A percentile compares a stretch with the other conserved stretches of the same genome.
These are phyloP conservation scores for Citrullus amarus DNA, from an alignment of 306 rosid genomes.

Conservation along the genomic window DNA sequence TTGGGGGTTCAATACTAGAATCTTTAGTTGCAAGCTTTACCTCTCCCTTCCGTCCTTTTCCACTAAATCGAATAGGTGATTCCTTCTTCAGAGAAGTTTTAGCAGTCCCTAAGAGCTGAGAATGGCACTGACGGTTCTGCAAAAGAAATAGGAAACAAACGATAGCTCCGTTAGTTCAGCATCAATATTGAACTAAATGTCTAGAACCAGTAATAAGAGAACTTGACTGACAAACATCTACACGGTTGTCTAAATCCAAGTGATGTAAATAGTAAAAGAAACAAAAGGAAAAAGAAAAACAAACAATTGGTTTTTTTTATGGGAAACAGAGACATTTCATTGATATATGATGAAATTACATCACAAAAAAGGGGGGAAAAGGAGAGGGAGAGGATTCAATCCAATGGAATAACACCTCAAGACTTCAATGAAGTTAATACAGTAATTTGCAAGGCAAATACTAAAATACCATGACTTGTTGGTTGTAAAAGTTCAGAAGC, in stretches of 20 bases:
- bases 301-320: not conserved
- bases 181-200: not conserved
- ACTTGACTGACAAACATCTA: not conserved
- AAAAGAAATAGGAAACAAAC: constrained; percentile 1
- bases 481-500: not conserved
- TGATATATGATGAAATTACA: not conserved
- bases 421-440: not conserved
- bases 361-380: no score
- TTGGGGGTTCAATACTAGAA: constrained; percentile 27
- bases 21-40: constrained; percentile 32
- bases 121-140: constrained; percentile 83
- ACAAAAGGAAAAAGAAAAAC: no score
- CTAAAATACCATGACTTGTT: not conserved
- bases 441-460: not conserved
- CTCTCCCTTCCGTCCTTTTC: constrained; percentile 60
- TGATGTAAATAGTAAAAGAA: not conserved
- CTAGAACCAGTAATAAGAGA: not conserved
- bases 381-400: not conserved
- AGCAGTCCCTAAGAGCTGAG: constrained; percentile 51
- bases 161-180: not conserved
- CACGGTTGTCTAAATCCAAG: not conserved
- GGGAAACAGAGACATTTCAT: not conserved
- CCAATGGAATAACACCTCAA: not conserved
- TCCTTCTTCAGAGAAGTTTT: constrained; percentile 47
- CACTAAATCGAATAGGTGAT: constrained; percentile 31